Base-by-base conservation (phyloP, 2,329 filamentous ascomycete genomes). In the Ceratocystis eucalypticola region DNA sequence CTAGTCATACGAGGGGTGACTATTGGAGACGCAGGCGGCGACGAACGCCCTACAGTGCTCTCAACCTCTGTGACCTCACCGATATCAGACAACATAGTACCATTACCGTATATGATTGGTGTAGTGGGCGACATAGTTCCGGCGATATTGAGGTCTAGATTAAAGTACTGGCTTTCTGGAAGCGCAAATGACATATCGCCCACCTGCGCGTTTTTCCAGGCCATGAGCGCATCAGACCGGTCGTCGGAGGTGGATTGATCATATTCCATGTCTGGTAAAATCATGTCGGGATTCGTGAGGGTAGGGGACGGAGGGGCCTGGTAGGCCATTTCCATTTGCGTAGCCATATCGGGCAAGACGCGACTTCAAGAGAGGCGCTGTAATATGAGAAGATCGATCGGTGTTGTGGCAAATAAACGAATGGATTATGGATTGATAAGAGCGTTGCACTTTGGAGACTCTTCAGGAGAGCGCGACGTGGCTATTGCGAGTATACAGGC, bases 251-350 rank as follows among this genome's bases (percentile, higher is more conserved):
- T 76, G 74, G 78, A 74, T 74, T 78, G 70, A 74, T 82, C 73
- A 74, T 80, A 81, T 70, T 85, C 83, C 72, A 87, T 85, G 73
- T 88, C 86, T 68, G 92, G 92, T 64, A 96, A 79, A 72, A 96
- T 96, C 90, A 96, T 92, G 74, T 96, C 92, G 64, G 91, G 91
- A 75, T 96, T 95, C 66, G 91, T 95, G 72, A 96, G 79, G 1
- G 92, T 96, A 61, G 92, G 92, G 68, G 90, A 95, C 12, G 84
- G 85, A 69, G 88, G 86, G 57, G 80, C 73, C 20, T 78, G 75
- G 70, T 82, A 80, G 45, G 75, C 73, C 69, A 74, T 68, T 45
- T 70, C 69, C 61, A 71, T 69, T 61, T 69, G 68, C 68, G 68
- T 65, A 69, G 70, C 70, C 70, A 66, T 71, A 65, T 66, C 68